A percentile compares a stretch with the other conserved stretches of the same genome.
These are phyloP conservation scores for Persicaria tinctoria DNA, from an alignment of 148 eudicot species.

Conservation along the genomic window DNA sequence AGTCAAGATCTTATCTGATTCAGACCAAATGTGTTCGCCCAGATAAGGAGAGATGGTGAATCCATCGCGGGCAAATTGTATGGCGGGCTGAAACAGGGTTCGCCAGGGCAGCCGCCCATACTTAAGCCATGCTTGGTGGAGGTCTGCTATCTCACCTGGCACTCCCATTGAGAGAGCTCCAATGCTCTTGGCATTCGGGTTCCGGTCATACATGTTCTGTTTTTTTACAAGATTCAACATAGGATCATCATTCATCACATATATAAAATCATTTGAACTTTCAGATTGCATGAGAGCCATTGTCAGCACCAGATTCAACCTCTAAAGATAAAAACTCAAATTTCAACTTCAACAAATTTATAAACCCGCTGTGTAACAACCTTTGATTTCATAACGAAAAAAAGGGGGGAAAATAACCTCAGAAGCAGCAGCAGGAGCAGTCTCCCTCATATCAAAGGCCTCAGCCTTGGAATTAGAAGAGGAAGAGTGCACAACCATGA, in stretches of 20 bases:
- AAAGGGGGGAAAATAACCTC: constrained; percentile 31
- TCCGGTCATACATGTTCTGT: constrained; percentile 67
- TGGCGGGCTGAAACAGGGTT: constrained; percentile 60
- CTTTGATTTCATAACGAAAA: not conserved
- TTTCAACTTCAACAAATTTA: too few relatives aligned
- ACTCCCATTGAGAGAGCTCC: constrained; percentile 87
- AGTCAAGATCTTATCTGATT: constrained; percentile 25
- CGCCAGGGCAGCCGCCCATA: constrained; percentile 73
- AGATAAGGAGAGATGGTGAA: constrained; percentile 60
- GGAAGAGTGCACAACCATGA: constrained; percentile 78
- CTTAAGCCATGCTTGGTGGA: constrained; percentile 67
- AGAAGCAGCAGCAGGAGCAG: constrained; percentile 86
- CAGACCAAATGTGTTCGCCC: constrained; percentile 22
- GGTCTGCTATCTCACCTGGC: constrained; percentile 87
- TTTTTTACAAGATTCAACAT: not conserved
- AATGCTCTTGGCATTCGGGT: constrained; percentile 30
- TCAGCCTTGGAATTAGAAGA: constrained; percentile 33
- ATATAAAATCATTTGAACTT: not conserved
- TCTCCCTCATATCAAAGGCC: constrained; percentile 79
- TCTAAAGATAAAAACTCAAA: too few relatives aligned
- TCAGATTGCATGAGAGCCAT: too few relatives aligned
- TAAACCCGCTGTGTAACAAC: too few relatives aligned
- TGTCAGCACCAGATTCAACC: too few relatives aligned
- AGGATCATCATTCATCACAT: not conserved
- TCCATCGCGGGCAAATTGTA: constrained; percentile 58